Conservation (phyloP, 2,329 filamentous ascomycete genomes). For the Penicillium sp. region DNA sequence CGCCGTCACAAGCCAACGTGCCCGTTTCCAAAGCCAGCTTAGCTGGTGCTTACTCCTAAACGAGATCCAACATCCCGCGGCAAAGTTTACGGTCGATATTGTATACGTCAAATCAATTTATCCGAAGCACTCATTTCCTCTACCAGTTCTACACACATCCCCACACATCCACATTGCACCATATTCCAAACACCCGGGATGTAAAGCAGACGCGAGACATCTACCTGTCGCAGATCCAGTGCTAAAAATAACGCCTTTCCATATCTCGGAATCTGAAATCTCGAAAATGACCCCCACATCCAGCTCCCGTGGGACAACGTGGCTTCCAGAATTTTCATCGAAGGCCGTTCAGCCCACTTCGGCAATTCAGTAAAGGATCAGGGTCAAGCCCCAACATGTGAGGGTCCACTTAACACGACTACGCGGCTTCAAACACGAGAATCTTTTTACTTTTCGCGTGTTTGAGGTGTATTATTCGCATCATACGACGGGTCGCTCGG, state of each 20-base stretch:
- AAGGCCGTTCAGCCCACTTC: slow-evolving; percentile 9
- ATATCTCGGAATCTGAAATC: slow-evolving; percentile 1
- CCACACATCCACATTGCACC: background rate
- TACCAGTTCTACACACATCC: background rate
- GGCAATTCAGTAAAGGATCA: background rate
- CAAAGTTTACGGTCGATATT: background rate
- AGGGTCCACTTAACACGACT: background rate
- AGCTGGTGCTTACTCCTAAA: background rate
- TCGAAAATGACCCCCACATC: background rate
- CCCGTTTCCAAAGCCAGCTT: background rate
- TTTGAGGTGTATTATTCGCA: background rate
- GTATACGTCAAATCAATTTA: background rate
- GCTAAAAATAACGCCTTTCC: slow-evolving; percentile 25
- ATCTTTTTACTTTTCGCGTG: background rate
- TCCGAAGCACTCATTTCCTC: slow-evolving; percentile 1
- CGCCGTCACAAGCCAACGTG: background rate
- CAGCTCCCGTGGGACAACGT: slow-evolving; percentile 11
- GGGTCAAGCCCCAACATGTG: background rate
- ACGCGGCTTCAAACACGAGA: background rate
- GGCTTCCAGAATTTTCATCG: slow-evolving; percentile 32
- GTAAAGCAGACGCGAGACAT: background rate
- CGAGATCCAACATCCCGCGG: background rate
- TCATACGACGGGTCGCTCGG: background rate
- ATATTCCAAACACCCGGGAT: background rate
- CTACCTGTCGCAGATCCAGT: slow-evolving; percentile 14